A percentile compares a stretch with the other conserved stretches of the same genome.
These are phyloP conservation scores for Kuraishia floccosa DNA, from an alignment of 805 yeast species.

Conservation along the genomic window DNA sequence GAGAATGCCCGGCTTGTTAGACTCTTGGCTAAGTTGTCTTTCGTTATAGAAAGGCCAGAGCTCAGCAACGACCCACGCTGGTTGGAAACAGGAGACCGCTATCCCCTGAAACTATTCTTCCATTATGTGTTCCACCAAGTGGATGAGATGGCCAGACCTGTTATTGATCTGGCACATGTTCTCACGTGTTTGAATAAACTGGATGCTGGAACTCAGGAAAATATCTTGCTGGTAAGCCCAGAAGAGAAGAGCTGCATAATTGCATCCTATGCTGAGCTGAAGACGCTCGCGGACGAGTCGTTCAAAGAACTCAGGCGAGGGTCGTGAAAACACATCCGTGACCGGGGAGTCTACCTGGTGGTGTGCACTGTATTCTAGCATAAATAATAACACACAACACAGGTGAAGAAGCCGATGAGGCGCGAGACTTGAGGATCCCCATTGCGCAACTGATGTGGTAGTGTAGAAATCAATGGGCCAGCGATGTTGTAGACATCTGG, in stretches of 20 bases:
- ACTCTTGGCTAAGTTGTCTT: slow-evolving; percentile 69
- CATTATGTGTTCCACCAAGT: slow-evolving; percentile 81
- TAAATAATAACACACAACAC: no score
- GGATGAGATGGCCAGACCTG: slow-evolving; percentile 68
- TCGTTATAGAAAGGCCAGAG: slow-evolving; percentile 68
- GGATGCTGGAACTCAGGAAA: slow-evolving; percentile 88
- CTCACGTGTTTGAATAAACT: slow-evolving; percentile 72
- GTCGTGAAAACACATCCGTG: slow-evolving; percentile 3
- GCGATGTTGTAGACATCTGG: no score
- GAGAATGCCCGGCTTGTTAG: slow-evolving; percentile 87
- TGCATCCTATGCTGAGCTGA: slow-evolving; percentile 74
- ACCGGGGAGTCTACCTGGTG: no score
- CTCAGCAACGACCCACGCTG: slow-evolving; percentile 40
- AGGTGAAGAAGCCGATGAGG: no score
- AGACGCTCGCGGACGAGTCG: slow-evolving; percentile 56
- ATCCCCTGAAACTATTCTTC: slow-evolving; percentile 62
- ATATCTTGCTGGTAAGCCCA: slow-evolving; percentile 63
- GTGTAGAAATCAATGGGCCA: no score
- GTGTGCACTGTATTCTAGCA: no score
- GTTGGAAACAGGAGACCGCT: slow-evolving; percentile 69
- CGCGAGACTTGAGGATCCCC: no score
- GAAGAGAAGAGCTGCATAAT: slow-evolving; percentile 83
- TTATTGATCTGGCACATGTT: slow-evolving; percentile 74
- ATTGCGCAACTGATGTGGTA: no score
- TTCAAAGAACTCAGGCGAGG: slow-evolving; percentile 34